A percentile compares a stretch with the other conserved stretches of the same genome.
Conservation (phyloP, 495 filamentous ascomycete genomes). For the Rhizodiscina lignyota region DNA sequence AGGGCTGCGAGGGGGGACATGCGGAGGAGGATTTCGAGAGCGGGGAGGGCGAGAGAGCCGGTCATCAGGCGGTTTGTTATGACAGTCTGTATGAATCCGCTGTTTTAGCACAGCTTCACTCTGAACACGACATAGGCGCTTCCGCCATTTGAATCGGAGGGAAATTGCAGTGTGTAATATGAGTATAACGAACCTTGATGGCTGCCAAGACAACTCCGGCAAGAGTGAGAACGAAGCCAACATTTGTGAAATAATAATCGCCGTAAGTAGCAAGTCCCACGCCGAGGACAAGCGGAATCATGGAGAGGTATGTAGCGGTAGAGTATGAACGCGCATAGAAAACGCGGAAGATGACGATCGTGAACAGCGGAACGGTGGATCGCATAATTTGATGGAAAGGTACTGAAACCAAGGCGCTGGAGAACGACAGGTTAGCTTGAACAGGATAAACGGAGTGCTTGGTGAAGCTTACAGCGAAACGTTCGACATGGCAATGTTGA, state of each 20-base stretch:
- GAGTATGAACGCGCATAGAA: conserved; percentile 30
- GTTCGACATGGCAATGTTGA: conserved; percentile 43
- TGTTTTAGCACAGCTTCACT: neutral
- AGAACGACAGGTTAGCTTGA: too few relatives aligned
- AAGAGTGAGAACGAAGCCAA: conserved; percentile 35
- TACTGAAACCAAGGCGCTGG: conserved; percentile 34
- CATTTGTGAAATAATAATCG: conserved; percentile 37
- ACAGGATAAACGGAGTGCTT: neutral
- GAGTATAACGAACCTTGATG: conserved; percentile 27
- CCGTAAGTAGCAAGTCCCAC: conserved; percentile 37
- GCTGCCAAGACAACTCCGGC: conserved; percentile 36
- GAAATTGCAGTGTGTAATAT: too few relatives aligned
- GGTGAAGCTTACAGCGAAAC: conserved; percentile 26
- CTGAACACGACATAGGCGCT: neutral
- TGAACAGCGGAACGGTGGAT: conserved; percentile 36
- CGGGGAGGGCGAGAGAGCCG: conserved; percentile 29
- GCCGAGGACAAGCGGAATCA: conserved; percentile 39
- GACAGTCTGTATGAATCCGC: conserved; percentile 22
- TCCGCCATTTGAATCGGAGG: neutral
- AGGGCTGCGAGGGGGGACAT: conserved; percentile 38
- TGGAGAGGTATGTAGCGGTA: conserved; percentile 33
- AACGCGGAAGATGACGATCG: conserved; percentile 36
- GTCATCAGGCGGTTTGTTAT: conserved; percentile 40
- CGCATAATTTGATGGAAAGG: conserved; percentile 45
- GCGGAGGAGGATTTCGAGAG: conserved; percentile 35